A percentile compares a stretch with the other conserved stretches of the same genome.
Conservation (phyloP, 2,329 filamentous ascomycete species). For the Ophiostoma sp. region DNA sequence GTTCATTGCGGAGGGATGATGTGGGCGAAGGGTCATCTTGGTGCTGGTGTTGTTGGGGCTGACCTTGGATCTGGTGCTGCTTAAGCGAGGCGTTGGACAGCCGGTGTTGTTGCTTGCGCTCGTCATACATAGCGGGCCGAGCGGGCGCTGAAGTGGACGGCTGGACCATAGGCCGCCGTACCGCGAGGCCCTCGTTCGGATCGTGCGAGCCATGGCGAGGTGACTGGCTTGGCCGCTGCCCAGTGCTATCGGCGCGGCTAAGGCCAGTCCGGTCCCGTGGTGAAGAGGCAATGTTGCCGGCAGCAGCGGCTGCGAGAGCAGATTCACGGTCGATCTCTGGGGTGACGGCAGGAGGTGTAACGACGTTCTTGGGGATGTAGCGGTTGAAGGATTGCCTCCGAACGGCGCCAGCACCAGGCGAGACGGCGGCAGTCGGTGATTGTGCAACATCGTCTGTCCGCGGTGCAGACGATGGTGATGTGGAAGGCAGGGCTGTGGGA, state of each 20-base stretch:
- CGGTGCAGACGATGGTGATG: not conserved
- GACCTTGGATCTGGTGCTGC: conserved; percentile 30
- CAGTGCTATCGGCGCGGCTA: conserved; percentile 4
- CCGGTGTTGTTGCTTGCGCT: conserved; percentile 43
- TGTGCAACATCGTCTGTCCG: not conserved
- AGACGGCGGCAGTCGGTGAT: conserved; percentile 36
- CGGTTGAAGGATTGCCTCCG: conserved; percentile 45
- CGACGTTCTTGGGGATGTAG: conserved; percentile 33
- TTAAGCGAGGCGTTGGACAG: conserved; percentile 45
- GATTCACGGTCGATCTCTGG: conserved; percentile 43
- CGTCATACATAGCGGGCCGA: conserved; percentile 42
- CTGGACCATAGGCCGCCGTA: conserved; percentile 49
- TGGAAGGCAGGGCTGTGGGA: not conserved
- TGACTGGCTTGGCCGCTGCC: conserved; percentile 43
- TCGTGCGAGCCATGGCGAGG: conserved; percentile 49
- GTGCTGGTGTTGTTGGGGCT: conserved; percentile 17
- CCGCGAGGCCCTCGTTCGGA: conserved; percentile 51
- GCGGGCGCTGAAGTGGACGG: conserved; percentile 53
- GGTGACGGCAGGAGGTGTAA: conserved; percentile 27
- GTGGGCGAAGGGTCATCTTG: conserved; percentile 38
- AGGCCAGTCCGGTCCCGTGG: conserved; percentile 24
- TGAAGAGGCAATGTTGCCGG: conserved; percentile 33
- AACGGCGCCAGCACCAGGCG: conserved; percentile 23
- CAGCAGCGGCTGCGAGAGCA: conserved; percentile 40
- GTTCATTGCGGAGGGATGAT: conserved; percentile 41